Evolutionary conservation across 768 basidiomycete genomes (phyloP).

Genomic region (Suillus plorans): DNA sequence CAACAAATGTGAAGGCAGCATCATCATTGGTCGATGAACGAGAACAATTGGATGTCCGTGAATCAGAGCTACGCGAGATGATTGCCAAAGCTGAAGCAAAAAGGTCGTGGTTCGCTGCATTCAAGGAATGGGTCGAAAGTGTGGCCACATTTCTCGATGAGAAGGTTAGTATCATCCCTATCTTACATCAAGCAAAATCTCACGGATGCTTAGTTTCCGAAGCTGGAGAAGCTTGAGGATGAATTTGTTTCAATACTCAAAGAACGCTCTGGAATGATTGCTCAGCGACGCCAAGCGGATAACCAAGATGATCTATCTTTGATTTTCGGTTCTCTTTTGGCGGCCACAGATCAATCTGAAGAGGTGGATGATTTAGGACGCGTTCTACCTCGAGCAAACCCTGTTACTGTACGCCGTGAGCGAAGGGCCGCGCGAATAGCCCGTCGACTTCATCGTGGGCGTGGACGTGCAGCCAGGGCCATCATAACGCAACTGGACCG

Average conservation of each 20-base stretch:
- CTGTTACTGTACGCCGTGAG: conserved; percentile 46
- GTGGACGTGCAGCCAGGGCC: conserved; percentile 29
- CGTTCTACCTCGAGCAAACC: conserved; percentile 43
- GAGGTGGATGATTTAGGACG: conserved; percentile 67
- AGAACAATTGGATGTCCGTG: conserved; percentile 62
- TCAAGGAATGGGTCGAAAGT: conserved; percentile 79
- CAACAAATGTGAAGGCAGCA: conserved; percentile 56
- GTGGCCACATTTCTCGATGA: conserved; percentile 86
- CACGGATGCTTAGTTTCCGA: conserved; percentile 56
- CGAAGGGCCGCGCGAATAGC: conserved; percentile 58
- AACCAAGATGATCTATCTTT: conserved; percentile 77
- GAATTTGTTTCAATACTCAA: conserved; percentile 71
- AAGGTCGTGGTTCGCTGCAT: conserved; percentile 76
- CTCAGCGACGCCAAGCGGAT: conserved; percentile 67
- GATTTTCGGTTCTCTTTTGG: conserved; percentile 58
- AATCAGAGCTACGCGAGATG: conserved; percentile 73
- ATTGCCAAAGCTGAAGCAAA: conserved; percentile 75
- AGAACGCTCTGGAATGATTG: conserved; percentile 71
- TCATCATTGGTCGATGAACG: conserved; percentile 60
- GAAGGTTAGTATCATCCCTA: conserved; percentile 52
- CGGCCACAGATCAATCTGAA: conserved; percentile 33
- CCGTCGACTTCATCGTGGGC: conserved; percentile 50
- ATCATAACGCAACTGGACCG: background rate
- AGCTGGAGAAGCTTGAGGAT: conserved; percentile 74
- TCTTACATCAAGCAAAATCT: background rate